phyloP scores from a whole-genome alignment of 2,329 filamentous ascomycete genomes.

The Colletotrichum spaethianum region DNA sequence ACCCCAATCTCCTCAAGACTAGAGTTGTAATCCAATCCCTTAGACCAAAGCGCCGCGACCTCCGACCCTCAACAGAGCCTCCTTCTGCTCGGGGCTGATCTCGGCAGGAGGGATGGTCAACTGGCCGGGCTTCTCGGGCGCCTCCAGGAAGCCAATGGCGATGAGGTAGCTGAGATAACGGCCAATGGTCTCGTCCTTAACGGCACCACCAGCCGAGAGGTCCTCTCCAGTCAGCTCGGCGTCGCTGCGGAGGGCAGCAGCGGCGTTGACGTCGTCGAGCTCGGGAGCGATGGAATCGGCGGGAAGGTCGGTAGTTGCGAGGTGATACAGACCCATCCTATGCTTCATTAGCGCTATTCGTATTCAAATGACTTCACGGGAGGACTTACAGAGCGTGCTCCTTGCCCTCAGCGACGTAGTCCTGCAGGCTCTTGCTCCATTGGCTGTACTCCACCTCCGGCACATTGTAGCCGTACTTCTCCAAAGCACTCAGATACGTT shows the following conservation, averaged over 20 bases:
- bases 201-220: conserved; percentile 64
- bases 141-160: conserved; percentile 70
- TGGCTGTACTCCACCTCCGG: conserved; percentile 76
- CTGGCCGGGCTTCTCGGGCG: conserved; percentile 51
- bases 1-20: not conserved
- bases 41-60: conserved; percentile 27
- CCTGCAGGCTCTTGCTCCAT: conserved; percentile 78
- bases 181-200: conserved; percentile 71
- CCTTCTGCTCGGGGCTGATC: conserved; percentile 33
- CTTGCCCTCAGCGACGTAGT: conserved; percentile 76
- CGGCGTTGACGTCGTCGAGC: conserved; percentile 78
- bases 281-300: conserved; percentile 79
- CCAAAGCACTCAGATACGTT: conserved; percentile 79
- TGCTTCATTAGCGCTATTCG: conserved; percentile 5
- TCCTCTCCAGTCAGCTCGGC: conserved; percentile 63
- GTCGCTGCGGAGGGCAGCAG: conserved; percentile 69
- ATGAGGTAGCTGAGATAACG: conserved; percentile 73
- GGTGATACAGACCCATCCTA: conserved; percentile 77
- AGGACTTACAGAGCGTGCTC: conserved; percentile 47
- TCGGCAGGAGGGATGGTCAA: conserved; percentile 63
- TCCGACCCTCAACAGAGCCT: conserved; percentile 34
- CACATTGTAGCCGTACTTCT: conserved; percentile 80
- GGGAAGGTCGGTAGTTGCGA: conserved; percentile 78
- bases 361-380: not conserved
- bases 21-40: not conserved